Evolutionary conservation across 1,139 yeast genomes (phyloP).

Genomic region (Lodderomyces pseudojiufengensis): DNA sequence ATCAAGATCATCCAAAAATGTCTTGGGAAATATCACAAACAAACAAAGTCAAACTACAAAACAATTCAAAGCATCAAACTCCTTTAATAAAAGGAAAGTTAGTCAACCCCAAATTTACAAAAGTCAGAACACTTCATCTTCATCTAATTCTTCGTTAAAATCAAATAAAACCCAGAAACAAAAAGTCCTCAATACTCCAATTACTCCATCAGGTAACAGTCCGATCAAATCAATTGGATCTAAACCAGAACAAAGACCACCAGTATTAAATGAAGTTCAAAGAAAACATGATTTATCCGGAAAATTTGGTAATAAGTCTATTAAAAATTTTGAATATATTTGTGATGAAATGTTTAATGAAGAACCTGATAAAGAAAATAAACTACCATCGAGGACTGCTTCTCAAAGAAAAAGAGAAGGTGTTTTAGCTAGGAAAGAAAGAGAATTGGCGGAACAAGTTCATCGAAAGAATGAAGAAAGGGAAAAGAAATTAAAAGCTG

Average conservation of each 20-base stretch:
- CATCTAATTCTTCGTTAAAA: conserved; percentile 10
- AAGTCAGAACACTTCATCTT: conserved; percentile 11
- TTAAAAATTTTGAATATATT: conserved; percentile 29
- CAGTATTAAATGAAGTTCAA: conserved; percentile 20
- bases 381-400: conserved; percentile 2
- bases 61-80: conserved; percentile 37
- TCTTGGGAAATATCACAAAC: conserved; percentile 32
- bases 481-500: conserved; percentile 20
- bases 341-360: conserved; percentile 32
- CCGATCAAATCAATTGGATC: neutral
- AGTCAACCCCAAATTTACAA: conserved; percentile 22
- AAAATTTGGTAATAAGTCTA: conserved; percentile 21
- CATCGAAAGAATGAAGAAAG: conserved; percentile 28
- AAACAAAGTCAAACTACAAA: conserved; percentile 12
- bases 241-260: conserved; percentile 14
- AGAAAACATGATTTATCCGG: neutral
- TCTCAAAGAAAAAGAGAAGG: conserved; percentile 8
- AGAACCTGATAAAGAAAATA: conserved; percentile 10
- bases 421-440: conserved; percentile 22
- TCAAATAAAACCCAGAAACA: conserved; percentile 7
- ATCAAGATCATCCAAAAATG: conserved; percentile 13
- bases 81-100: conserved; percentile 36
- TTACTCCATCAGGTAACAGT: conserved; percentile 2
- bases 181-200: conserved; percentile 1
- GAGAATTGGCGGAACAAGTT: conserved; percentile 31